phyloP scores from a whole-genome alignment of 139 green algal genomes.

The Picocystis salinarum region DNA sequence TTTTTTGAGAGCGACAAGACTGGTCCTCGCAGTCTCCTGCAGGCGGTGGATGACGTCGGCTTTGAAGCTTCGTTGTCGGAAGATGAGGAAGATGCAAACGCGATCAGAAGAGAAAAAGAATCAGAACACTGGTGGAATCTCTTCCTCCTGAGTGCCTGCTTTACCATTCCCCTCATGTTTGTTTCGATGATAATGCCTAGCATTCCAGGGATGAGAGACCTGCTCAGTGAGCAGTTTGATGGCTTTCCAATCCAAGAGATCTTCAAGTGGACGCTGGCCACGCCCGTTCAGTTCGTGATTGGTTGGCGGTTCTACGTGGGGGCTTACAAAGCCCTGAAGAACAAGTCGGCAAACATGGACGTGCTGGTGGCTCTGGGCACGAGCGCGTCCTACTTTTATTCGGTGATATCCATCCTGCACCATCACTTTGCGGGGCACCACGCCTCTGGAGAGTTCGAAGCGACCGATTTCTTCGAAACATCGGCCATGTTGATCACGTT shows the following conservation, averaged over 20 bases:
- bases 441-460: slow-evolving; percentile 20
- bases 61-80: slow-evolving; percentile 17
- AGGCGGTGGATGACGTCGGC: slow-evolving; percentile 32
- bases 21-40: slow-evolving; percentile 48
- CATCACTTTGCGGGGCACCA: slow-evolving; percentile 30
- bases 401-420: slow-evolving; percentile 56
- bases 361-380: slow-evolving; percentile 88
- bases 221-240: slow-evolving; percentile 23
- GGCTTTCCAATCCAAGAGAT: slow-evolving; percentile 51
- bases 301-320: slow-evolving; percentile 80
- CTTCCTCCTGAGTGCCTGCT: not conserved
- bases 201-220: slow-evolving; percentile 19
- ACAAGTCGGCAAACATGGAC: slow-evolving; percentile 91
- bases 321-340: slow-evolving; percentile 40
- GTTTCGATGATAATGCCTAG: slow-evolving; percentile 10
- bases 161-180: not conserved
- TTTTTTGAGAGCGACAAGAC: slow-evolving; percentile 31
- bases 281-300: slow-evolving; percentile 76
- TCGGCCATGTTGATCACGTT: slow-evolving; percentile 90
- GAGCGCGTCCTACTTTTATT: slow-evolving; percentile 81
- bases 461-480: slow-evolving; percentile 95
- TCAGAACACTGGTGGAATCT: slow-evolving; percentile 5
- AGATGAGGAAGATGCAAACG: slow-evolving; percentile 4
- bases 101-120: slow-evolving; percentile 4
- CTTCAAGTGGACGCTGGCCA: slow-evolving; percentile 64